Conservation (phyloP, 176 grass and related monocot species). For the Secale cereale region DNA sequence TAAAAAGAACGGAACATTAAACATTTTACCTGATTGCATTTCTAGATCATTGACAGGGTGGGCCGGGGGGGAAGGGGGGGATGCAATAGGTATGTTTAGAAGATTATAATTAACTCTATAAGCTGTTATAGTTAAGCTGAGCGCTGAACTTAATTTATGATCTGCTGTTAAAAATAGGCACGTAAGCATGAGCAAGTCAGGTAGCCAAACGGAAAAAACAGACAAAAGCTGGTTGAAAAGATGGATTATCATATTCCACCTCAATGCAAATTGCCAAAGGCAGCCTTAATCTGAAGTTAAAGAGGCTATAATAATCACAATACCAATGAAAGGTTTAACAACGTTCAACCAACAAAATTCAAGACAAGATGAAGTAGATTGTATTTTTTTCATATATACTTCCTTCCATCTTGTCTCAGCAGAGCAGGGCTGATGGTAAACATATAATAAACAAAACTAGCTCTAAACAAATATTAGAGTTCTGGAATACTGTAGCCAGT, state of each 20-base stretch:
- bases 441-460: background rate
- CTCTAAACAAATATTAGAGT: background rate
- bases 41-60: background rate
- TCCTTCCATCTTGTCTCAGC: background rate
- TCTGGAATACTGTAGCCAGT: background rate
- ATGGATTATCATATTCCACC: background rate
- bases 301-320: background rate
- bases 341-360: background rate
- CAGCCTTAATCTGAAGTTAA: background rate
- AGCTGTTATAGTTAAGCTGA: background rate
- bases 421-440: background rate
- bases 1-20: background rate
- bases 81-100: background rate
- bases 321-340: background rate
- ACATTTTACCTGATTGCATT: conserved; percentile 15
- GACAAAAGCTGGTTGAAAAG: background rate
- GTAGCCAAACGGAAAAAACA: background rate
- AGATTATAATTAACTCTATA: background rate
- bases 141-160: background rate
- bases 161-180: background rate
- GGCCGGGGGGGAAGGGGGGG: no score
- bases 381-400: background rate
- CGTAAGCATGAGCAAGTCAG: background rate
- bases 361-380: background rate
- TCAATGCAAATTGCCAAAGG: background rate